Evolutionary conservation across 331 rosid species (phyloP).

Genomic region (Pyracantha coccinea): DNA sequence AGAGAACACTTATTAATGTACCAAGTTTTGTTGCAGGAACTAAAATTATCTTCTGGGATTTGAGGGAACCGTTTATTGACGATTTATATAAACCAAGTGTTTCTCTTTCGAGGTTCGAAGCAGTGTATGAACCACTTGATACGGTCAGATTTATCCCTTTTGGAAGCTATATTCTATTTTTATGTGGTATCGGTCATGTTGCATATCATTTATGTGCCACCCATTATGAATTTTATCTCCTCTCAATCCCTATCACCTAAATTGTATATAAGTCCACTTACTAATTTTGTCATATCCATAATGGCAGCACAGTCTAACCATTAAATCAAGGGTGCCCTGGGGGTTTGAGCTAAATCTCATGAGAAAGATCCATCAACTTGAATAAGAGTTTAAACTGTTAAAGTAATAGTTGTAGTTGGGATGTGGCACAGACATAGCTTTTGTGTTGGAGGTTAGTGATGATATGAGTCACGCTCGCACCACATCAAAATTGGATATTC

Average conservation of each 20-base stretch:
- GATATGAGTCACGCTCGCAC: background rate
- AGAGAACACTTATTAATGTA: slow-evolving; percentile 4
- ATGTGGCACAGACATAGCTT: background rate
- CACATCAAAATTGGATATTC: background rate
- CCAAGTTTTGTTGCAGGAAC: slow-evolving; percentile 64
- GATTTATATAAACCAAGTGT: slow-evolving; percentile 79
- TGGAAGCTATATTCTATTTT: slow-evolving; percentile 6
- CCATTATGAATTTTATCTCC: background rate
- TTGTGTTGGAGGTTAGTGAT: background rate
- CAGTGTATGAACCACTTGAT: slow-evolving; percentile 79
- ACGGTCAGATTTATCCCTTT: slow-evolving; percentile 40
- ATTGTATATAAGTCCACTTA: background rate
- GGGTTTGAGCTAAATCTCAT: background rate
- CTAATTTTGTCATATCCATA: background rate
- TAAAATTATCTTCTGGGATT: slow-evolving; percentile 89
- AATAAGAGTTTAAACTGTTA: background rate
- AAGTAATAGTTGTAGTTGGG: background rate
- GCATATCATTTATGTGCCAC: background rate
- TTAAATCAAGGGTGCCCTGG: background rate
- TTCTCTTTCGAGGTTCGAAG: slow-evolving; percentile 69
- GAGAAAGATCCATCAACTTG: background rate
- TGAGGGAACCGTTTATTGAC: slow-evolving; percentile 76
- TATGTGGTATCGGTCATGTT: background rate
- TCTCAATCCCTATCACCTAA: background rate
- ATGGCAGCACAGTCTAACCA: background rate